Percentiles rank a stretch among this genome's conserved stretches.
phyloP scores from a whole-genome alignment of 345 rosid species.

The Laguncularia racemosa region DNA sequence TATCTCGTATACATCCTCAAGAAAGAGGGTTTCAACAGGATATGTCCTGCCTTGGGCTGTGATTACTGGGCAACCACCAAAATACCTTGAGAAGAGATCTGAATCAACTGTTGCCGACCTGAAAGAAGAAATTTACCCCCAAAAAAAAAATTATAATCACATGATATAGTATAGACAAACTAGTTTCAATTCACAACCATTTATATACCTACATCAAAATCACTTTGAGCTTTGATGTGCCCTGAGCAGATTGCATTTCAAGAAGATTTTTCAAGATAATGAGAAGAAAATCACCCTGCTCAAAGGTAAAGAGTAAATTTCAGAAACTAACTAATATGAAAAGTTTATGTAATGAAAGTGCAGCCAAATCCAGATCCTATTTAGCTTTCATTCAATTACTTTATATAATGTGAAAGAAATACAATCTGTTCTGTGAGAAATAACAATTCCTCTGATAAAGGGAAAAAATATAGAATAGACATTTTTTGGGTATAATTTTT shows the following conservation, averaged over 20 bases:
- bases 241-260: slow-evolving; percentile 60
- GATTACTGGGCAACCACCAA: slow-evolving; percentile 83
- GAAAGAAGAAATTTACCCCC: slow-evolving; percentile 11
- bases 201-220: slow-evolving; percentile 64
- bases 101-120: slow-evolving; percentile 99
- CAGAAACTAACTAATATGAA: too few species aligned
- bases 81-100: slow-evolving; percentile 67
- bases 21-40: slow-evolving; percentile 69
- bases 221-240: slow-evolving; percentile 54
- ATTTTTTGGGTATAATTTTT: too few species aligned
- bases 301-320: slow-evolving; percentile 9
- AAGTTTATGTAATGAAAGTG: too few species aligned
- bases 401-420: too few species aligned
- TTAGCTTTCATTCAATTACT: too few species aligned
- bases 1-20: slow-evolving; percentile 80
- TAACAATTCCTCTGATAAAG: too few species aligned
- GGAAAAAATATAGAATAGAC: too few species aligned
- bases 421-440: too few species aligned
- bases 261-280: slow-evolving; percentile 83
- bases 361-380: too few species aligned
- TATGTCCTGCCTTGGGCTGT: slow-evolving; percentile 86
- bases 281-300: slow-evolving; percentile 90
- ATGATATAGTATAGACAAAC: neutral
- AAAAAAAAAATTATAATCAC: neutral
- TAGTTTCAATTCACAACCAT: slow-evolving; percentile 9